phyloP scores from a whole-genome alignment of 2,329 filamentous ascomycete species.

The Eutypa lata region DNA sequence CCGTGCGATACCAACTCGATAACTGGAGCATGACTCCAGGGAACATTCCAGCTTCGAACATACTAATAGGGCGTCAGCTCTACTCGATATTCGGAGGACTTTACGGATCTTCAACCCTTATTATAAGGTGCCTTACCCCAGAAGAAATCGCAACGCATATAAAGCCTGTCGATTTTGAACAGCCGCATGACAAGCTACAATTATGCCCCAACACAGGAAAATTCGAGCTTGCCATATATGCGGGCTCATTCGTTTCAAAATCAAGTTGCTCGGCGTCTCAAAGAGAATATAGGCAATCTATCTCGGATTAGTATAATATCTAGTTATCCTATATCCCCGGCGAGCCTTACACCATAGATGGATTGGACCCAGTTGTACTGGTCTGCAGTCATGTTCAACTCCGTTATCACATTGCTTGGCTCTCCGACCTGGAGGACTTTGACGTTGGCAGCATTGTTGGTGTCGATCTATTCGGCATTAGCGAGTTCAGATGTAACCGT shows the following conservation, averaged over 20 bases:
- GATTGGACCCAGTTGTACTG: constrained; percentile 39
- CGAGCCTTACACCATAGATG: constrained; percentile 33
- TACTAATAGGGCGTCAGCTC: background rate
- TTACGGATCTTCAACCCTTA: background rate
- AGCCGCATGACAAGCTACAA: constrained; percentile 35
- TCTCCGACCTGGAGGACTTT: constrained; percentile 40
- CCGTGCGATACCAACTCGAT: constrained; percentile 44
- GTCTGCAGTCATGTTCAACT: constrained; percentile 37
- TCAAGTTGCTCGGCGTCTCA: constrained; percentile 36
- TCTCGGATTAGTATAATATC: background rate
- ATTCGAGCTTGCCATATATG: constrained; percentile 34
- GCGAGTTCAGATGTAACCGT: background rate
- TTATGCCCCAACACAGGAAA: constrained; percentile 34
- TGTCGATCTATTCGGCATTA: constrained; percentile 28
- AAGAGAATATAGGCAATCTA: constrained; percentile 38
- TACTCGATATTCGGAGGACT: background rate
- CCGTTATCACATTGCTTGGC: constrained; percentile 32
- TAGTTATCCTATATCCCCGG: background rate
- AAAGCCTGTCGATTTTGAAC: constrained; percentile 35
- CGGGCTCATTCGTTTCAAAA: constrained; percentile 34
- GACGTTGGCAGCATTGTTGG: constrained; percentile 36
- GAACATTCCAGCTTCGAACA: constrained; percentile 41
- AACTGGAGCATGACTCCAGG: constrained; percentile 39
- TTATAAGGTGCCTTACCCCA: constrained; percentile 22
- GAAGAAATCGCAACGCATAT: constrained; percentile 36